phyloP scores from a whole-genome alignment of 2,329 filamentous ascomycete genomes.

The Plectosphaerella plurivora region DNA sequence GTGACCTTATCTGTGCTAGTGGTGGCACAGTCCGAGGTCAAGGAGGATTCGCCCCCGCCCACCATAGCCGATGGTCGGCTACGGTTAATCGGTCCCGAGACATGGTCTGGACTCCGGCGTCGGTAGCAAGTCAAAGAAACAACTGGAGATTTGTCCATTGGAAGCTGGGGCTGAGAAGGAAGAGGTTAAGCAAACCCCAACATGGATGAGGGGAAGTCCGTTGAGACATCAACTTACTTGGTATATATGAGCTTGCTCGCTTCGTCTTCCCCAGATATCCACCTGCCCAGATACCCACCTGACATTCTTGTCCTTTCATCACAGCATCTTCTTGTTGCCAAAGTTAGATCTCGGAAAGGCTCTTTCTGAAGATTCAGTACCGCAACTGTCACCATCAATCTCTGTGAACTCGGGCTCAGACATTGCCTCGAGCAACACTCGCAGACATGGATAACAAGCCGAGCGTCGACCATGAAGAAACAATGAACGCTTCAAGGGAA shows the following conservation, averaged over 20 bases:
- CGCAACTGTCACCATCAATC: not conserved
- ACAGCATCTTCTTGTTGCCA: no score
- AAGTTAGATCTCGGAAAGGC: no score
- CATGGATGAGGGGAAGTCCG: not conserved
- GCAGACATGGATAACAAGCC: constrained; percentile 1
- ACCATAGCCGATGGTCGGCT: not conserved
- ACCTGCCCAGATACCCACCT: no score
- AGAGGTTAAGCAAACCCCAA: no score
- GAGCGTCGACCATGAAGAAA: not conserved
- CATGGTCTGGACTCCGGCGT: not conserved
- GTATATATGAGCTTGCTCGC: no score
- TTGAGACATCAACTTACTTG: not conserved
- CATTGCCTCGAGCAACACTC: not conserved
- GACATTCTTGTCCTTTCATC: no score
- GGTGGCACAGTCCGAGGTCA: no score
- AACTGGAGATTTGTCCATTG: not conserved
- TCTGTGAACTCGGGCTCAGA: not conserved
- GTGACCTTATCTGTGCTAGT: not conserved
- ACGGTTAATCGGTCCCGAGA: not conserved
- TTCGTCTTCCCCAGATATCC: no score
- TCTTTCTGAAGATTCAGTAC: no score
- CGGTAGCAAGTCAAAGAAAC: not conserved
- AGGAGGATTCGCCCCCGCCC: not conserved
- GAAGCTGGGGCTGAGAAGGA: no score
- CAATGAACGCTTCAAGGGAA: not conserved